phyloP scores from a whole-genome alignment of 2,329 filamentous ascomycete genomes.

The Tolypocladium inflatum region DNA sequence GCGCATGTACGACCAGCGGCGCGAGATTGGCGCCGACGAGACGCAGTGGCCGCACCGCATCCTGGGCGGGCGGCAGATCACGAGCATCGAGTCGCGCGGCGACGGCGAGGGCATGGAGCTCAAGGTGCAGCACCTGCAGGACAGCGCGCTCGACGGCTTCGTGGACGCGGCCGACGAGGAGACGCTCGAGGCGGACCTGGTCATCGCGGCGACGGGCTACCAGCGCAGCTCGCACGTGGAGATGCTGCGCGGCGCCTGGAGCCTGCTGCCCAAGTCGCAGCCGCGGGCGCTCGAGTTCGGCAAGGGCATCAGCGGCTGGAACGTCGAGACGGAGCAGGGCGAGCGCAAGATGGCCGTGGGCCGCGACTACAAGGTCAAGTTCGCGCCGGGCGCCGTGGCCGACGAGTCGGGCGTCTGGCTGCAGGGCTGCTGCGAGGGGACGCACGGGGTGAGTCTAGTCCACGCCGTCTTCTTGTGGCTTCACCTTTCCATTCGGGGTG shows the following conservation, averaged over 20 bases:
- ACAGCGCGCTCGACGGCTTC: conserved; percentile 31
- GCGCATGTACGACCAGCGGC: conserved; percentile 75
- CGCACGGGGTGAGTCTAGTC: conserved; percentile 67
- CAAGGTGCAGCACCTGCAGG: conserved; percentile 39
- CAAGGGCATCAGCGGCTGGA: conserved; percentile 30
- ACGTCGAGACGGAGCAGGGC: conserved; percentile 26
- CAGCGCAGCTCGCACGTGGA: conserved; percentile 66
- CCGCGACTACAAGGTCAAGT: conserved; percentile 71
- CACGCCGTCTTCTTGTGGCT: background rate
- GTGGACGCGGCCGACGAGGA: conserved; percentile 37
- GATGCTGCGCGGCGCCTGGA: conserved; percentile 59
- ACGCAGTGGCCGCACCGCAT: conserved; percentile 75
- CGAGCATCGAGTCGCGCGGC: conserved; percentile 43
- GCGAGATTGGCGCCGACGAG: conserved; percentile 59
- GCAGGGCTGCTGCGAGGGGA: conserved; percentile 88
- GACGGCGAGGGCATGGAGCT: conserved; percentile 46
- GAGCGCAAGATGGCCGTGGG: conserved; percentile 52
- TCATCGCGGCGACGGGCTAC: conserved; percentile 87
- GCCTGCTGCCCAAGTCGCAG: conserved; percentile 51
- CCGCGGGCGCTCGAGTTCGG: conserved; percentile 16
- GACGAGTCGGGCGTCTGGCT: conserved; percentile 74
- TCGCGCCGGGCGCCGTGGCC: conserved; percentile 59
- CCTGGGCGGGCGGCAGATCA: conserved; percentile 57
- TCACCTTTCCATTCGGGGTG: background rate
- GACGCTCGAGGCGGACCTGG: conserved; percentile 63